Evolutionary conservation across 2,329 filamentous ascomycete genomes (phyloP), one percentile per base, ranked within the genome.

Genomic region (Leptographium lundbergii): DNA sequence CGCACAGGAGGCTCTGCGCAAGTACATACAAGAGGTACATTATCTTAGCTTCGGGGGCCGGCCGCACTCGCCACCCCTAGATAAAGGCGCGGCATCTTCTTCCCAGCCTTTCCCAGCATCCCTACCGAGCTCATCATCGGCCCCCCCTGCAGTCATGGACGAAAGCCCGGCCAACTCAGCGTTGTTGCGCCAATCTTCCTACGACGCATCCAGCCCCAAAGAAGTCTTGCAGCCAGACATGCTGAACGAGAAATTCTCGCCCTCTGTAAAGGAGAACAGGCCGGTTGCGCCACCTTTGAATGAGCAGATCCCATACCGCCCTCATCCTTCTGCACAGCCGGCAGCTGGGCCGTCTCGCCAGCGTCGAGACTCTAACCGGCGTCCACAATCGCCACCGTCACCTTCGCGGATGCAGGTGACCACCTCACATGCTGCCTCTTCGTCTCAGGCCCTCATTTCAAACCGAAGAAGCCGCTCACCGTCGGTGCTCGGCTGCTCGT

Each of bases 131-230:
- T 7, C 29, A 13, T 22, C 74, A 13, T 77, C 79, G 3, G 77
- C 78, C 2, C 74, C 81, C 17, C 75, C 79, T 58, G 78, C 80
- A 1, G 71, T 83, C 11, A 72, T 84, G 51, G 52, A 57, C 9
- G 55, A 54, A 10, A 54, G 60, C 32, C n/a, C 71, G 73, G 42
- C 70, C 73, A 57, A 69, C 69, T 58, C 65, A 66, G 54, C 58
- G 57, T 57, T 58, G 17, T 50, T 56, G 53, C 58, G 59, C 42
- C 61, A 60, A 29, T 61, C 61, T 19, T 63, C 65, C 32, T 61
- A 51, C 19, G 50, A 63, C 14, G 66, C 66, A 24, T 57, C 58
- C 36, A 69, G 66, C 42, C 67, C 68, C 13, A 74, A 72, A 56
- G 73, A 76, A 59, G 64, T 71, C 56, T 64, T 72, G 42, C 69